phyloP scores from a whole-genome alignment of 805 yeast genomes.

The Spathaspora arborariae region DNA sequence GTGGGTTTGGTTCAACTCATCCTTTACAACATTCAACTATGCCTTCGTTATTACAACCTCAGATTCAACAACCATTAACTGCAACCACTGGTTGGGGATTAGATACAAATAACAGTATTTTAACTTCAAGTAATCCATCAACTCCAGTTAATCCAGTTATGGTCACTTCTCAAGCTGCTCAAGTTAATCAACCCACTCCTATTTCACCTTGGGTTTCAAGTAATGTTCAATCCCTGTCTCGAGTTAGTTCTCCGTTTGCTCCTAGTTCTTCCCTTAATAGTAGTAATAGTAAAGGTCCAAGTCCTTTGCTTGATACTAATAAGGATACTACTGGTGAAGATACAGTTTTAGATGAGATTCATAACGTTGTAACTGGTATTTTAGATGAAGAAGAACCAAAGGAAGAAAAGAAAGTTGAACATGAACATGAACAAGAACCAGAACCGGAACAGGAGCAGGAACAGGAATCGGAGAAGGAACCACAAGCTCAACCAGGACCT shows the following conservation, averaged over 20 bases:
- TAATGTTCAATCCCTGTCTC: constrained; percentile 25
- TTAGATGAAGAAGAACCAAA: constrained; percentile 24
- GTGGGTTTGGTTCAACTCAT: constrained; percentile 4
- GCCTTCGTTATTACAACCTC: constrained; percentile 36
- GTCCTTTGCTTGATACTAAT: neutral
- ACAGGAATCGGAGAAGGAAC: too few species aligned
- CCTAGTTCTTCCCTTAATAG: constrained; percentile 15
- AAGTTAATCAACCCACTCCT: constrained; percentile 27
- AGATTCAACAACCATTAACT: constrained; percentile 28
- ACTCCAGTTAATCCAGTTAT: constrained; percentile 26
- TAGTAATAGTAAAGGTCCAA: constrained; percentile 2
- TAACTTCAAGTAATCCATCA: constrained; percentile 20
- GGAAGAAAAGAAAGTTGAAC: constrained; percentile 4
- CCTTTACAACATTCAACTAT: constrained; percentile 11
- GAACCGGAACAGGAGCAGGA: constrained; percentile 5
- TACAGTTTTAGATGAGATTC: constrained; percentile 34
- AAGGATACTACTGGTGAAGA: constrained; percentile 15
- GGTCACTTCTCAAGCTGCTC: constrained; percentile 17
- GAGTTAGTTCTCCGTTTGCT: constrained; percentile 40
- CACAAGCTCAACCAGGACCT: too few species aligned
- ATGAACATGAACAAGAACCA: neutral
- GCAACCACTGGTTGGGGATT: constrained; percentile 39
- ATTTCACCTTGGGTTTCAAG: constrained; percentile 38
- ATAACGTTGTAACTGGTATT: constrained; percentile 39
- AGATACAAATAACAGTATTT: constrained; percentile 16